Base-by-base conservation (phyloP, 179 eudicot species). In the Dionaea muscipula region DNA sequence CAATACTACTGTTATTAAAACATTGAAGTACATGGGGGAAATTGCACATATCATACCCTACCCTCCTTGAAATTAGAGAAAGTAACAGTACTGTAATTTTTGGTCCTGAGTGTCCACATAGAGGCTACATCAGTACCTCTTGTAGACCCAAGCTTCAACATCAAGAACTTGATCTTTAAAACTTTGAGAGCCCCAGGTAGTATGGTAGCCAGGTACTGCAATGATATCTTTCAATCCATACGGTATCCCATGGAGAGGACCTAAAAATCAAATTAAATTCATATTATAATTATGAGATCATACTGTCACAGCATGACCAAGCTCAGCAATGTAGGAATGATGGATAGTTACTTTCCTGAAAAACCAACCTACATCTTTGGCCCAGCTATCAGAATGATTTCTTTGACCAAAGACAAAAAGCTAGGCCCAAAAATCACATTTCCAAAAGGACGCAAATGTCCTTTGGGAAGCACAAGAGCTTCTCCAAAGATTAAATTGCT, bases 241-340 rank as follows among this genome's bases (percentile, higher is more conserved):
- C 17, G 97, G 97, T 57, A 89, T 89, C 26, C 97, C 95, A 62
- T 90, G 95, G 28, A 86, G 89, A 39, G 95, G 94, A 47, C 97
- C 97, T 90, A 25, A 39, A 40, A 26, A 28, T 20, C n/a, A n/a
- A 18, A 28, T 31, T 31, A 31, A 31, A 31, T 31, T 4, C 6
- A 4, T 31, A 21, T 1, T 28, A 40, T 15, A 36, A 16, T 20
- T 40, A 7, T 21, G 26, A 28, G 31, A 25, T 19, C n/a, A n/a
- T n/a, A n/a, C n/a, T n/a, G 44, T 16, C 36, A 53, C 9, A 54
- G 37, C n/a, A 31, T 31, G 8, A 16, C 23, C 36, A 9, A 8
- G n/a, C 48, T 40, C 16, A 10, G n/a, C n/a, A n/a, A n/a, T n/a
- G n/a, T n/a, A n/a, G n/a, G n/a, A n/a, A n/a, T n/a, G n/a, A n/a